These are phyloP conservation scores for Vitis labrusca DNA, from an alignment of 164 flowering plant genomes.

Conservation along the genomic window DNA sequence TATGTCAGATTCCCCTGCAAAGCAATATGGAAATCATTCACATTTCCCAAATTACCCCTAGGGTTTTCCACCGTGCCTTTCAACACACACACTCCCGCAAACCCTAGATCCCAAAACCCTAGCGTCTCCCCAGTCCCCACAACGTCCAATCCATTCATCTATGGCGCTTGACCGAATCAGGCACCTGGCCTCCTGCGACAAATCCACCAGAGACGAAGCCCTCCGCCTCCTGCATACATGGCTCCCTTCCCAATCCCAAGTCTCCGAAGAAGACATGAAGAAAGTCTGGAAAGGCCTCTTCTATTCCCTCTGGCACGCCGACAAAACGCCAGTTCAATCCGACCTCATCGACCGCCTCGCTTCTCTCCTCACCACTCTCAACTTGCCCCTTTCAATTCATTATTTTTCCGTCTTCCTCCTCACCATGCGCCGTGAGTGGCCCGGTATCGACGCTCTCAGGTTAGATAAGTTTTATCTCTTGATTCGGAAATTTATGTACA, in stretches of 20 bases:
- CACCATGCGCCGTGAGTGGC: slow-evolving; percentile 92
- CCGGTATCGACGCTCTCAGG: slow-evolving; percentile 75
- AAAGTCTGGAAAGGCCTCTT: slow-evolving; percentile 93
- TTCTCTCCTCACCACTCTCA: slow-evolving; percentile 36
- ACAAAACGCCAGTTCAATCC: slow-evolving; percentile 53
- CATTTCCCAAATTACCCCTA: too few relatives aligned
- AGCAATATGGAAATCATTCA: too few relatives aligned
- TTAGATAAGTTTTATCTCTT: slow-evolving; percentile 85
- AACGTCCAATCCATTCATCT: too few relatives aligned
- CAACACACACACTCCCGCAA: too few relatives aligned
- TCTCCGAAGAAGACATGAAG: slow-evolving; percentile 59
- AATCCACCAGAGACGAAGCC: slow-evolving; percentile 48
- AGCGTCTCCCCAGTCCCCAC: neutral
- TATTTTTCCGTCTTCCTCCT: slow-evolving; percentile 63
- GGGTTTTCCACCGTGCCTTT: too few relatives aligned
- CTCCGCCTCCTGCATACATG: slow-evolving; percentile 42
- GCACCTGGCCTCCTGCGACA: slow-evolving; percentile 66
- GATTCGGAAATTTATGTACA: slow-evolving; percentile 56
- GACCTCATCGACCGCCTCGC: slow-evolving; percentile 59
- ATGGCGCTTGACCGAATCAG: slow-evolving; percentile 24
- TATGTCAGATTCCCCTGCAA: too few relatives aligned
- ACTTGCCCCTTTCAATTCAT: slow-evolving; percentile 35
- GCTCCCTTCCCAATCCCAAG: slow-evolving; percentile 47
- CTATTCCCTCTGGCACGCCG: slow-evolving; percentile 81
- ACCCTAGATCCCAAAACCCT: too few relatives aligned